Conservation (phyloP, 768 basidiomycete species). For the Rhodotorula taiwanensis region DNA sequence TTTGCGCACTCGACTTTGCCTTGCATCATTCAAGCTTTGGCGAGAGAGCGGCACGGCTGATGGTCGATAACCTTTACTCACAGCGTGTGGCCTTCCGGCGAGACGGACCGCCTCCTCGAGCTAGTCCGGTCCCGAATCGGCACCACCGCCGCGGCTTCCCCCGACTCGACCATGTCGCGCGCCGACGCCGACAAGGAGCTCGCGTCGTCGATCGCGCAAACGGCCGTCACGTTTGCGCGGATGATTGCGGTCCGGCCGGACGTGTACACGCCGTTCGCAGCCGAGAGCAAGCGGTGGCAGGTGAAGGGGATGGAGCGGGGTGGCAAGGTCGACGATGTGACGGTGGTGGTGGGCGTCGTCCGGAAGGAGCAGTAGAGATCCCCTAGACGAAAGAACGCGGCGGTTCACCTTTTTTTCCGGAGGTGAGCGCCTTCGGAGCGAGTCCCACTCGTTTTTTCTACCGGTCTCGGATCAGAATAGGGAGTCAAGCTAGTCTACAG, state of each 20-base stretch:
- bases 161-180: background rate
- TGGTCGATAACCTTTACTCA: background rate
- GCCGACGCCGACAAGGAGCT: conserved; percentile 3
- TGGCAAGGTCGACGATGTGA: conserved; percentile 39
- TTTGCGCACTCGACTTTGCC: too few relatives aligned
- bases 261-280: conserved; percentile 38
- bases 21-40: too few relatives aligned
- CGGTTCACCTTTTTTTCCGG: too few relatives aligned
- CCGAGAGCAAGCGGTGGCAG: conserved; percentile 32
- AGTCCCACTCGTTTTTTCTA: too few relatives aligned
- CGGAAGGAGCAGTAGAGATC: background rate
- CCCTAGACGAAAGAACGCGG: too few relatives aligned
- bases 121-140: conserved; percentile 7
- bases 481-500: too few relatives aligned
- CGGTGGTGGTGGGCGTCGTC: conserved; percentile 21
- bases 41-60: too few relatives aligned
- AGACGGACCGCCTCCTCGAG: conserved; percentile 14
- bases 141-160: background rate
- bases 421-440: too few relatives aligned
- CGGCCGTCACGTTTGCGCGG: conserved; percentile 32
- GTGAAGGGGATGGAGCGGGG: conserved; percentile 20
- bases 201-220: conserved; percentile 22
- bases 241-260: conserved; percentile 30
- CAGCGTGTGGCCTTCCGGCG: conserved; percentile 26
- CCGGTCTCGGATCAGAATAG: too few relatives aligned